Base-by-base conservation (phyloP, 108 stramenopile genomes). In the Cyclostephanos tholiformis region DNA sequence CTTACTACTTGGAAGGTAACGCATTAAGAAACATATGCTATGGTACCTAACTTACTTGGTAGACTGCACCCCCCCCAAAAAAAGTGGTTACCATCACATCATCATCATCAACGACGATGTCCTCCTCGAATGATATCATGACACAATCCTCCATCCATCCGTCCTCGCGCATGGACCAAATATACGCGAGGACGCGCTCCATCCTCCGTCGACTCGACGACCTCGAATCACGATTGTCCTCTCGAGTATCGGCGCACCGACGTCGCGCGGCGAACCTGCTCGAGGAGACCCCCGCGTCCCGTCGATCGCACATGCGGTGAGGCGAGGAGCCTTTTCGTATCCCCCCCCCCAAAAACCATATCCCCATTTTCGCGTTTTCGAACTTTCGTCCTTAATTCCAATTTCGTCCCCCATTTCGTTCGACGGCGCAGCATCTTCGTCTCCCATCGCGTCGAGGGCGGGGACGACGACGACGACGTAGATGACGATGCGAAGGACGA, bases 151-250 rank as follows among this genome's bases (percentile, higher is more conserved):
- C 53, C 53, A 26, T 55, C 23, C 53, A 25, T 27, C 53, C 23
- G 38, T 62, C 61, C 20, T 73, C 79, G 9, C 60, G 58, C 60
- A 35, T 80, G 32, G 44, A 66, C 1, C 20, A 72, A 23, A 22
- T 73, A 16, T 73, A 80, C 71, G 16, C 43, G 12, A 26, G 43
- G 8, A 67, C 67, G 35, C 79, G 62, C 50, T 35, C n/a, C 27
- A 63, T 70, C 35, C 71, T 80, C 35, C 30, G 41, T 38, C 75
- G 67, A 52, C 84, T 94, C 22, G 89, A 91, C 52, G 75, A 83
- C 29, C 76, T 94, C 35, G 93, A 94, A 72, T 76, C 65, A 19
- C 74, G 82, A 0, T 41, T 90, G 16, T 79, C 91, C 35, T 88
- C 87, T 49, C 75, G 79, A 49, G 88, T 84, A 32, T 66, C 82